phyloP scores from a whole-genome alignment of 2,329 filamentous ascomycete genomes.

The Xylariaceae sp. region DNA sequence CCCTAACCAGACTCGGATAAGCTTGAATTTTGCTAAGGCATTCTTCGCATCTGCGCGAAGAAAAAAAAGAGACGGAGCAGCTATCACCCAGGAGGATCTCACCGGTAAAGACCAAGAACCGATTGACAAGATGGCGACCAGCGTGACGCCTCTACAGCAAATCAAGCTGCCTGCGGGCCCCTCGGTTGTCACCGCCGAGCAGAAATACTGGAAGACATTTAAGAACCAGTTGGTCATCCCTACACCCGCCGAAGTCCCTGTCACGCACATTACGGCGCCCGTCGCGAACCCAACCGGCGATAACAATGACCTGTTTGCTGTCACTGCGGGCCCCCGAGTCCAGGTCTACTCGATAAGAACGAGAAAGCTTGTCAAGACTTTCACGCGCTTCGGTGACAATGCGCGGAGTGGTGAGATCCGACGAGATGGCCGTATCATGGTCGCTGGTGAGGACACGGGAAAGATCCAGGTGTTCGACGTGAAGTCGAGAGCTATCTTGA shows the following conservation, averaged over 20 bases:
- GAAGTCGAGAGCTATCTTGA: conserved; percentile 78
- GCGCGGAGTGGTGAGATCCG: conserved; percentile 86
- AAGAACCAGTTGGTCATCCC: conserved; percentile 85
- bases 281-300: conserved; percentile 38
- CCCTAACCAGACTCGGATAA: conserved; percentile 3
- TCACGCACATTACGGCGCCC: conserved; percentile 83
- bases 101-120: conserved; percentile 5
- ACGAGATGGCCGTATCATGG: conserved; percentile 79
- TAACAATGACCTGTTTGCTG: conserved; percentile 72
- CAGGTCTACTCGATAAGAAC: conserved; percentile 92
- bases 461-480: conserved; percentile 95
- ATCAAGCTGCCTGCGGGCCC: conserved; percentile 80
- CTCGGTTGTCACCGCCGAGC: conserved; percentile 79
- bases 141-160: conserved; percentile 73
- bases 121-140: conserved; percentile 65
- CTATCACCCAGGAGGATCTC: conserved; percentile 1
- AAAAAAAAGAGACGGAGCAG: conserved; percentile 8
- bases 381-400: conserved; percentile 87
- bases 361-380: conserved; percentile 86
- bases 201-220: conserved; percentile 94
- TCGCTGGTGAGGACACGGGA: conserved; percentile 87
- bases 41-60: conserved; percentile 2
- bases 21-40: conserved; percentile 3
- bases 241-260: conserved; percentile 80
- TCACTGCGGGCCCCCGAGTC: conserved; percentile 89